Conservation (phyloP, 108 stramenopile genomes). For the Epipyxis sp. region DNA sequence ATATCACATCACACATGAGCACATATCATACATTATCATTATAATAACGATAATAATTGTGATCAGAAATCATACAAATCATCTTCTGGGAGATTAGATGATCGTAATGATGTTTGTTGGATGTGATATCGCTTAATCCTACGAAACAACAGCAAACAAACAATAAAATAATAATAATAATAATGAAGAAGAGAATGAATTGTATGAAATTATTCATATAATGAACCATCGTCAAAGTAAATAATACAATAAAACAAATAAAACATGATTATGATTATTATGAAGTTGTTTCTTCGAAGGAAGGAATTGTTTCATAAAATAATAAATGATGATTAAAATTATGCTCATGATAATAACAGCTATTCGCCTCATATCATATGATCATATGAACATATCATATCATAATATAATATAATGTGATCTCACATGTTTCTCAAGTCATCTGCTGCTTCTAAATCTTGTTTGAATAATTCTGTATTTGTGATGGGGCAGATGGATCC, state of each 20-base stretch:
- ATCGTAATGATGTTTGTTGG: conserved; percentile 12
- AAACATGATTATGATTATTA: too few relatives aligned
- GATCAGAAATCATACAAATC: conserved; percentile 39
- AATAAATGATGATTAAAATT: conserved; percentile 49
- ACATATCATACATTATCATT: too few relatives aligned
- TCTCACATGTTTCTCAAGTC: conserved; percentile 34
- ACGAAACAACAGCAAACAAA: not conserved
- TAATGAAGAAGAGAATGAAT: too few relatives aligned
- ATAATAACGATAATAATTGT: too few relatives aligned
- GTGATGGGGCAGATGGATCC: conserved; percentile 56
- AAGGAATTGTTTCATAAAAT: too few relatives aligned
- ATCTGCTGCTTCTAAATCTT: conserved; percentile 40
- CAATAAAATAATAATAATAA: too few relatives aligned
- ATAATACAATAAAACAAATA: too few relatives aligned
- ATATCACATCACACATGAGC: too few relatives aligned
- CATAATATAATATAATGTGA: conserved; percentile 28
- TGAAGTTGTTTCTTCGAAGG: too few relatives aligned
- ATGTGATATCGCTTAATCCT: conserved; percentile 31
- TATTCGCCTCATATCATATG: conserved; percentile 13
- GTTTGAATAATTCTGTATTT: conserved; percentile 28
- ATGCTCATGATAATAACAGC: conserved; percentile 26
- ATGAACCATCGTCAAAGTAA: too few relatives aligned
- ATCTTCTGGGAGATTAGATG: conserved; percentile 16
- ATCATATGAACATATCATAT: conserved; percentile 44
- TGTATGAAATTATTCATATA: too few relatives aligned